These are phyloP conservation scores for Globisporangium emineosum DNA, from an alignment of 352 stramenopile genomes.

Conservation along the genomic window DNA sequence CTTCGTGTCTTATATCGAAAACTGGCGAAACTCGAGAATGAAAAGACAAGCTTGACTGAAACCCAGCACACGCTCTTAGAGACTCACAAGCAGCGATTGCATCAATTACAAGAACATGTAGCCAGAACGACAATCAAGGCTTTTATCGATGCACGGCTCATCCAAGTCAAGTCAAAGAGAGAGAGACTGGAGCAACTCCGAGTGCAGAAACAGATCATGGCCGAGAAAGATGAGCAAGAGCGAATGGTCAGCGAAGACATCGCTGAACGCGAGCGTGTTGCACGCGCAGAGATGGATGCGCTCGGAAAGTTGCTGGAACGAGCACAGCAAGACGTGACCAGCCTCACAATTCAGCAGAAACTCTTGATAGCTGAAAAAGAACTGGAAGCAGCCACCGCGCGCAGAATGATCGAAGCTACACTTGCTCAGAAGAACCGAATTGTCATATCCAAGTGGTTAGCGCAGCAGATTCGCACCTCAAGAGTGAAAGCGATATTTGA, in stretches of 20 bases:
- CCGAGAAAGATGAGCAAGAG: constrained; percentile 35
- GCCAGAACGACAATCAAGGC: constrained; percentile 33
- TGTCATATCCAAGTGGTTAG: constrained; percentile 36
- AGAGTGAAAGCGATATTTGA: not conserved
- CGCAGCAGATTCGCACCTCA: constrained; percentile 17
- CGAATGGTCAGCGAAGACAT: constrained; percentile 39
- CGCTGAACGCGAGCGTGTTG: constrained; percentile 21
- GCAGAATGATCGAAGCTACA: constrained; percentile 10
- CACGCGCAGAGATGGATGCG: constrained; percentile 1
- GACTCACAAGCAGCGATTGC: constrained; percentile 18
- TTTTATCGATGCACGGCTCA: constrained; percentile 28
- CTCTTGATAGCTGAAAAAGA: constrained; percentile 25
- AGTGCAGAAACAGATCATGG: constrained; percentile 18
- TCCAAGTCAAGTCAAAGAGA: constrained; percentile 16
- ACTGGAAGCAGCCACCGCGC: constrained; percentile 12
- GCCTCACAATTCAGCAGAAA: constrained; percentile 18
- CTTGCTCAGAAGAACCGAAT: constrained; percentile 28
- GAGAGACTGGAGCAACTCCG: constrained; percentile 17
- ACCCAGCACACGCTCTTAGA: constrained; percentile 15
- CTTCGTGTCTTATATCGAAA: constrained; percentile 37
- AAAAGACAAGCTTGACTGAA: not conserved
- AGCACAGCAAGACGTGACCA: constrained; percentile 21
- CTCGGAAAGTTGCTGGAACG: constrained; percentile 24
- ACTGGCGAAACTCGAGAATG: constrained; percentile 15
- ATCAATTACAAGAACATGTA: constrained; percentile 15